Evolutionary conservation across 768 basidiomycete genomes (phyloP), one percentile per base, ranked within the genome.

Genomic region (Lanmaoa pseudosensibilis): DNA sequence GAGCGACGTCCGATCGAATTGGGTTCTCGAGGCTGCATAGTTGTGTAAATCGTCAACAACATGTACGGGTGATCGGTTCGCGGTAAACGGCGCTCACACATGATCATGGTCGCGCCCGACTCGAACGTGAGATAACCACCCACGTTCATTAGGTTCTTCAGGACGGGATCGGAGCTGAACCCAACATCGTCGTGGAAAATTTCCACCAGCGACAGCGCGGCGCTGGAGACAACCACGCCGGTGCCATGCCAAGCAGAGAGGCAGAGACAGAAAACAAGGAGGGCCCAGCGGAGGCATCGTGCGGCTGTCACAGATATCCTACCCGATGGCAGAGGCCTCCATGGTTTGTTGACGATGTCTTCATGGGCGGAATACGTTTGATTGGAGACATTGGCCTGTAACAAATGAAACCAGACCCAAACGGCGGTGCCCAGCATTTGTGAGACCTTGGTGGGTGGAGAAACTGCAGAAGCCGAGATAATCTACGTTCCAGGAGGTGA

Each of bases 261-360:
- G 25, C 30, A 51, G 27, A 70, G 51, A 54, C 75, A 76, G 5
- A 66, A 4, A 9, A 61, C 38, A 12, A 74, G 51, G 37, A 75
- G 62, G 6, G 40, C 57, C 74, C 74, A 77, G 8, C 77, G 72
- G 18, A 76, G 57, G 4, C 55, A 36, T 3, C 54, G 40, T 7
- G 73, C 66, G 2, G 61, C 44, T 4, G 33, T 4, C 12, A 61
- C 33, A 4, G 70, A 59, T 13, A 78, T 65, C 10, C 73, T 67
- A 10, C 70, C 64, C 0, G 77, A 60, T 6, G 77, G 75, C 4
- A 78, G 46, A 3, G 77, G 77, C 8, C 77, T 59, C 69, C 70
- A 73, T 13, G 73, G 67, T 55, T 70, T 72, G 59, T 75, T 77
- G 3, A 58, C 38, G 7, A 60, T 58, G 53, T 75, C 75, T 52